These are phyloP conservation scores for Amylocarpus encephaloides DNA, from an alignment of 2,329 filamentous ascomycete genomes.

Conservation along the genomic window DNA sequence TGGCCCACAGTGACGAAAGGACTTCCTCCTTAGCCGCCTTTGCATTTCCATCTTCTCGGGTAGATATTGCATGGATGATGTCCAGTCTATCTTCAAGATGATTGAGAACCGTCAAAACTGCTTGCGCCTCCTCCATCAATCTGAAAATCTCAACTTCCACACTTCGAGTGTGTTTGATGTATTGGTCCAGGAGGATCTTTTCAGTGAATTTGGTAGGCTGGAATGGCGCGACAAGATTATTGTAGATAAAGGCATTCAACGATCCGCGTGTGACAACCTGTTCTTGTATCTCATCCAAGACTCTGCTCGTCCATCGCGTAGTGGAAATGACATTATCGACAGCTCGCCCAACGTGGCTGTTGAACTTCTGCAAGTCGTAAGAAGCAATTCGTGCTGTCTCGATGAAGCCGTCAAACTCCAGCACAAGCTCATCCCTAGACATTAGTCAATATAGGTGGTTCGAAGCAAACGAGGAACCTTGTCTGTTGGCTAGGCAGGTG, in stretches of 20 bases:
- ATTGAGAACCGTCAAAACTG: conserved; percentile 57
- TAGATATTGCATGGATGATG: conserved; percentile 62
- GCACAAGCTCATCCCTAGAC: conserved; percentile 60
- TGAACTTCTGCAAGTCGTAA: conserved; percentile 65
- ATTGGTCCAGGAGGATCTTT: conserved; percentile 62
- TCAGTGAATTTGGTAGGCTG: conserved; percentile 53
- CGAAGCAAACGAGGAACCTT: background rate
- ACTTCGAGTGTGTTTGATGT: conserved; percentile 63
- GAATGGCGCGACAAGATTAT: conserved; percentile 53
- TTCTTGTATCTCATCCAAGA: conserved; percentile 30
- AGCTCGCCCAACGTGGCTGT: conserved; percentile 65
- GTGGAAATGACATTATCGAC: conserved; percentile 70
- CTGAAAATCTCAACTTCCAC: conserved; percentile 63
- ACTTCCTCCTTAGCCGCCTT: conserved; percentile 57
- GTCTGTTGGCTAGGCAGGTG: background rate
- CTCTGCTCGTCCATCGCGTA: conserved; percentile 66
- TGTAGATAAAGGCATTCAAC: conserved; percentile 38
- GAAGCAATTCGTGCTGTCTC: conserved; percentile 59
- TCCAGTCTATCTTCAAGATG: conserved; percentile 64
- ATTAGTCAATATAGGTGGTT: background rate
- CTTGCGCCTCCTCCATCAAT: conserved; percentile 65
- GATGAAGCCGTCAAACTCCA: conserved; percentile 72
- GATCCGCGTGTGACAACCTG: conserved; percentile 23
- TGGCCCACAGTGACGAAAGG: conserved; percentile 65
- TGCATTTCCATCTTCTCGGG: conserved; percentile 54